These are phyloP conservation scores for Porcisia hertigi DNA, from an alignment of 208 protist species.

Conservation along the genomic window DNA sequence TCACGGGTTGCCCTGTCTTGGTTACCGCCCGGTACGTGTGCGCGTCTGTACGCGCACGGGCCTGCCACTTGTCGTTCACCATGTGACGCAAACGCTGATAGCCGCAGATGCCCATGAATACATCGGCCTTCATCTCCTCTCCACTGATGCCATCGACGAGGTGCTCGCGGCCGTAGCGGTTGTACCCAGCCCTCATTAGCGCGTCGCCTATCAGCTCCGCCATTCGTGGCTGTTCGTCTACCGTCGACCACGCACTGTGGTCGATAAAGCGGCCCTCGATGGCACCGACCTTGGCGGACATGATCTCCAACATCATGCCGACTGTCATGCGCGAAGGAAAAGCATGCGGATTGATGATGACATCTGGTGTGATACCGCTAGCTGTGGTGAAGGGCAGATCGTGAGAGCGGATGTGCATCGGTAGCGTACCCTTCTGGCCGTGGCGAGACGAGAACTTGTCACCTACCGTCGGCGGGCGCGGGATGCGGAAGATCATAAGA, in stretches of 20 bases:
- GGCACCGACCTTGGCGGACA: conserved; percentile 96
- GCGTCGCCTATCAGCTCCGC: conserved; percentile 96
- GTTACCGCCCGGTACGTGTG: conserved; percentile 94
- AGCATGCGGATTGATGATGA: conserved; percentile 99
- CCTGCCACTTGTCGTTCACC: conserved; percentile 99
- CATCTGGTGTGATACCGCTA: conserved; percentile 97
- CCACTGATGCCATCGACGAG: conserved; percentile 96
- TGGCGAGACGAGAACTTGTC: conserved; percentile 99
- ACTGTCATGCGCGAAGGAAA: conserved; percentile 99
- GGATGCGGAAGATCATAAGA: conserved; percentile 89
- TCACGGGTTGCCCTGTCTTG: conserved; percentile 98
- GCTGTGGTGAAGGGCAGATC: conserved; percentile 96
- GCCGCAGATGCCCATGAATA: conserved; percentile 98
- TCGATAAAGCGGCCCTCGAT: conserved; percentile 96
- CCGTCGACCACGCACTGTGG: conserved; percentile 92
- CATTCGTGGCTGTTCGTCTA: conserved; percentile 60
- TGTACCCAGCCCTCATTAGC: conserved; percentile 94
- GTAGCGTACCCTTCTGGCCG: conserved; percentile 99
- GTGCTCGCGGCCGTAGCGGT: conserved; percentile 97
- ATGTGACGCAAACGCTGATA: conserved; percentile 99
- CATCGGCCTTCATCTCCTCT: conserved; percentile 95
- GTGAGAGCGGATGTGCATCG: conserved; percentile 91
- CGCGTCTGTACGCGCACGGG: conserved; percentile 87
- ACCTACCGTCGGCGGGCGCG: conserved; percentile 97
- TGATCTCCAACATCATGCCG: conserved; percentile 98